Evolutionary conservation across 768 basidiomycete species (phyloP).

Genomic region (Hypsizygus marmoreus): DNA sequence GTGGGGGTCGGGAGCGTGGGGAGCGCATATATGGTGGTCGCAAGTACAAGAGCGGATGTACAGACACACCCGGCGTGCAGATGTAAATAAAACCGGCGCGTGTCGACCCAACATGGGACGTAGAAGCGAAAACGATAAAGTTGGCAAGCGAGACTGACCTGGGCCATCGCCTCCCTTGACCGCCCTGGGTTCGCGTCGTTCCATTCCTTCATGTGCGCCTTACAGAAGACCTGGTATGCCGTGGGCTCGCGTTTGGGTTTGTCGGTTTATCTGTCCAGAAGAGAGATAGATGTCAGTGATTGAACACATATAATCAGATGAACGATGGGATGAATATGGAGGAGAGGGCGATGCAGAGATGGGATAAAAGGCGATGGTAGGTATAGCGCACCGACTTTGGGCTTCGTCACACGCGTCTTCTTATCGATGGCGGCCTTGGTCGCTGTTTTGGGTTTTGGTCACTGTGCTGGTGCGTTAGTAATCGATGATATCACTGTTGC

Average conservation of each 20-base stretch:
- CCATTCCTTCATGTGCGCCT: constrained; percentile 58
- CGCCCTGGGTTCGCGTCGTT: constrained; percentile 52
- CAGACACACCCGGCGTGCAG: too few species aligned
- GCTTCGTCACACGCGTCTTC: constrained; percentile 26
- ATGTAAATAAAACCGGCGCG: too few species aligned
- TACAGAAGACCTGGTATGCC: constrained; percentile 61
- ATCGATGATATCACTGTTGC: too few species aligned
- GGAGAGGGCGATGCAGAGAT: too few species aligned
- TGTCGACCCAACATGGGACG: not conserved
- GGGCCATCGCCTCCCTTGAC: constrained; percentile 56
- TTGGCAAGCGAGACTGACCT: constrained; percentile 31
- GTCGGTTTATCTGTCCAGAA: constrained; percentile 36
- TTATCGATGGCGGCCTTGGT: constrained; percentile 53
- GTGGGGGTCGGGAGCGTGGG: too few species aligned
- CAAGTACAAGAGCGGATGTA: too few species aligned
- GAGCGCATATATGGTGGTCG: too few species aligned
- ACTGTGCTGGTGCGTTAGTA: too few species aligned
- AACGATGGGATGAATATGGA: too few species aligned
- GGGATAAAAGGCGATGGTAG: not conserved
- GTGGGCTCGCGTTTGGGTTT: constrained; percentile 60
- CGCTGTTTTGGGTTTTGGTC: constrained; percentile 57
- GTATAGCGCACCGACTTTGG: constrained; percentile 36
- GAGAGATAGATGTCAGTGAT: not conserved
- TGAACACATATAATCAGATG: constrained; percentile 7
- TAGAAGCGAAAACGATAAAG: not conserved